Evolutionary conservation across 1,139 yeast genomes (phyloP), one percentile per base, ranked within the genome.

Genomic region (Suhomyces taliae): DNA sequence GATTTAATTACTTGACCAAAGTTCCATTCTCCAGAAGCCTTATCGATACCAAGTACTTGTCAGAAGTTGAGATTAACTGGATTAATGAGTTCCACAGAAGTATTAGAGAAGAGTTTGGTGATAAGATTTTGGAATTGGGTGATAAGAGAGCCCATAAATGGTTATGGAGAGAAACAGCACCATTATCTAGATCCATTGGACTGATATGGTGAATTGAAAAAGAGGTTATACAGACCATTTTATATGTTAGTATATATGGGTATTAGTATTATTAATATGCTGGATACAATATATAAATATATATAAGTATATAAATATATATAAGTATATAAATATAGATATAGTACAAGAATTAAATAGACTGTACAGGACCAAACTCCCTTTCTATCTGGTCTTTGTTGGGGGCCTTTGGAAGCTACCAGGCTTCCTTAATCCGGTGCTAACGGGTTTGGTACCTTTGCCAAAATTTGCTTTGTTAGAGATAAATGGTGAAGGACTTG

Each of bases 1-100:
- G 74, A 4, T 81, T 81, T 57, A 72, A 69, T 8, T 80, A 79
- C 55, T 62, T 78, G 51, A 81, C 85, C 1, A 67, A 76, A 48
- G 82, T 81, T 8, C 85, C 85, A 3, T 80, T 78, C 54, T 76
- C 83, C 49, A 60, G 66, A 36, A 72, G 68, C 33, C 65, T 81
- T 44, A 78, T 81, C 41, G 81, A 80, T 52, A 56, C 47, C 7
- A 47, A 54, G 11, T 62, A 66, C 46, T 65, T 81, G 44, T 59
- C 66, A 3, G 52, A 56, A 0, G 60, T 66, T n/a, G 84, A 81
- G 55, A 56, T 75, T 27, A 57, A 60, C n/a, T 81, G 85, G 85
- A 70, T 81, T 34, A 78, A 80, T 55, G 66, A 67, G 26, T 81
- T 70, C 53, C 78, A 81, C 57, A 56, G 57, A 38, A 61, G 63